These are phyloP conservation scores for Podila epicladia DNA, from an alignment of 192 early-diverging fungal genomes.

Conservation along the genomic window DNA sequence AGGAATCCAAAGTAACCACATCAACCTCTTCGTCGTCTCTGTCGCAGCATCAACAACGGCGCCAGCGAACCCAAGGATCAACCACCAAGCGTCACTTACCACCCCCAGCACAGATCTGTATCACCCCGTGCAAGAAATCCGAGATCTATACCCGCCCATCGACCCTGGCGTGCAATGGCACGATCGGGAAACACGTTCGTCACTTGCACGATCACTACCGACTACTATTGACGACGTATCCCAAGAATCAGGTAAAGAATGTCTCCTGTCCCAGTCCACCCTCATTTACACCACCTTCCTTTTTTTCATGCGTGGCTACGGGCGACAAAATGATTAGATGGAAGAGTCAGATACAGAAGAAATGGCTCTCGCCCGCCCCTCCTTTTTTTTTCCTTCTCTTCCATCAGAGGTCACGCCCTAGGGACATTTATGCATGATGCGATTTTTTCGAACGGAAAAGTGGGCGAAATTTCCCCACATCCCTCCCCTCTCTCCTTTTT, in stretches of 20 bases:
- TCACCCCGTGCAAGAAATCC: conserved; percentile 28
- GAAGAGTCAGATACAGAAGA: too few relatives aligned
- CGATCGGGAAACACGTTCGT: conserved; percentile 62
- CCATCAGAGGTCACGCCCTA: too few relatives aligned
- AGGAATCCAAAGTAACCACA: neutral
- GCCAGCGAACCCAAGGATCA: neutral
- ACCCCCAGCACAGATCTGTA: neutral
- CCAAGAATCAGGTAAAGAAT: conserved; percentile 19
- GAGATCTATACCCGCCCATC: conserved; percentile 52
- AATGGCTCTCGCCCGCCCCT: too few relatives aligned
- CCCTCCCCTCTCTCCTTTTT: too few relatives aligned
- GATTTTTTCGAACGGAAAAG: too few relatives aligned
- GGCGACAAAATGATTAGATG: too few relatives aligned
- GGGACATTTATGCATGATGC: too few relatives aligned
- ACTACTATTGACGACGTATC: conserved; percentile 38
- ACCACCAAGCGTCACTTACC: neutral
- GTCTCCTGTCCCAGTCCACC: neutral
- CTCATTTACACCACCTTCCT: too few relatives aligned
- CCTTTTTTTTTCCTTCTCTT: too few relatives aligned
- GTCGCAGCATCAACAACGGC: too few relatives aligned
- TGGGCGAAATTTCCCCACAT: too few relatives aligned
- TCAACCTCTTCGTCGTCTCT: neutral
- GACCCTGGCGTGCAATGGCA: conserved; percentile 50
- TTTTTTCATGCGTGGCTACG: too few relatives aligned
- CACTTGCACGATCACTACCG: conserved; percentile 61